Evolutionary conservation across 352 stramenopile genomes (phyloP).

Genomic region (Thalassiosira mediterranea): DNA sequence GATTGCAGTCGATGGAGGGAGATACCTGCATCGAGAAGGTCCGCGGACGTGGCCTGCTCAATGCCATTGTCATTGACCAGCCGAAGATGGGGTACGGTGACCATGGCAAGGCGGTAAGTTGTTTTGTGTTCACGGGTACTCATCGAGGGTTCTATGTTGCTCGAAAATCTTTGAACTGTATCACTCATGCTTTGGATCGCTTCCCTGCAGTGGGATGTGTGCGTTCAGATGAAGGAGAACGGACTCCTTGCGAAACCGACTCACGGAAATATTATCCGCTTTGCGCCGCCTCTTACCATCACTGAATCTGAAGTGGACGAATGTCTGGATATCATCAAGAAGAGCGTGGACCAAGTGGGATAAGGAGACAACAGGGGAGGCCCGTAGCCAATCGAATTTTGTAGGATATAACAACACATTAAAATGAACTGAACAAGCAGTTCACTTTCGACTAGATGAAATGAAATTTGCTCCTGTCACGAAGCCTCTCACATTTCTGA

Average conservation of each 20-base stretch:
- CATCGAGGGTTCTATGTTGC: no score
- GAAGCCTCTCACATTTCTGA: no score
- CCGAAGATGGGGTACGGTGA: slow-evolving; percentile 85
- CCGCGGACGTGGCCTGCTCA: slow-evolving; percentile 95
- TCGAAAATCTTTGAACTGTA: no score
- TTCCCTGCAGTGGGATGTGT: slow-evolving; percentile 91
- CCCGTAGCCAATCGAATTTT: no score
- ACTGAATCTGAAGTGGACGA: slow-evolving; percentile 92
- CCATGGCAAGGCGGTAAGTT: slow-evolving; percentile 77
- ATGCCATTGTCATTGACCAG: slow-evolving; percentile 96
- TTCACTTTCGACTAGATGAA: no score
- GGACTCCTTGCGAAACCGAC: slow-evolving; percentile 98
- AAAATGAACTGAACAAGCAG: no score
- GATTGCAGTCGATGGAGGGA: slow-evolving; percentile 83
- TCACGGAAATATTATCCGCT: slow-evolving; percentile 97
- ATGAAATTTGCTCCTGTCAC: no score
- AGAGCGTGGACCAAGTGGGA: slow-evolving; percentile 69
- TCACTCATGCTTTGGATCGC: slow-evolving; percentile 33
- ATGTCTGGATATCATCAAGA: slow-evolving; percentile 86
- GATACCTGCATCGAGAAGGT: slow-evolving; percentile 84
- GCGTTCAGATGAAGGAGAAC: slow-evolving; percentile 93
- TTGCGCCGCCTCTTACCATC: slow-evolving; percentile 95
- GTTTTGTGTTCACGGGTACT: no score
- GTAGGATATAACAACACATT: no score
- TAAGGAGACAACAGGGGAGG: no score